phyloP scores from a whole-genome alignment of 306 rosid genomes.

The Pachyrhizus erosus region DNA sequence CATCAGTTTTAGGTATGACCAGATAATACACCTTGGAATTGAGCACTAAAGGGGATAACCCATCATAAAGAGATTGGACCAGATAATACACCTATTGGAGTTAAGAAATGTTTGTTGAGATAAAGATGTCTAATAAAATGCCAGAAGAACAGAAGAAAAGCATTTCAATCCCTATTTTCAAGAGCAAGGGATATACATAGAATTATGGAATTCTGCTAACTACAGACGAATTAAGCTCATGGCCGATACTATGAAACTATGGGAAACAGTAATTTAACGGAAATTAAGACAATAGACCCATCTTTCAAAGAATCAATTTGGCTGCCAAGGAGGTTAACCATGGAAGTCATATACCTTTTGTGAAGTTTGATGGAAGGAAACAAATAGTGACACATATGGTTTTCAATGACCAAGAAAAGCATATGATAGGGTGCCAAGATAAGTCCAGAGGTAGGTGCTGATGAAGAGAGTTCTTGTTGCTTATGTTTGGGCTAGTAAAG shows the following conservation, averaged over 20 bases:
- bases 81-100: neutral
- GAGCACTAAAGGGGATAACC: too few relatives aligned
- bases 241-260: neutral
- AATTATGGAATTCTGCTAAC: neutral
- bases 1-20: neutral
- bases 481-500: neutral
- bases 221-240: neutral
- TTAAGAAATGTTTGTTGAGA: neutral
- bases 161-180: neutral
- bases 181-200: neutral
- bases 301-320: neutral
- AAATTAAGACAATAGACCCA: neutral
- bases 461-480: neutral
- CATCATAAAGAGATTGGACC: neutral
- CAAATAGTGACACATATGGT: neutral
- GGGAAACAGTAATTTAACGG: neutral
- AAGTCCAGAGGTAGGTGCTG: neutral
- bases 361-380: neutral
- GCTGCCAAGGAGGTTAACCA: neutral
- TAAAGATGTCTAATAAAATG: neutral
- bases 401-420: neutral
- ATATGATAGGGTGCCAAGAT: neutral
- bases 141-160: neutral
- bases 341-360: neutral
- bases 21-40: too few relatives aligned